A percentile compares a stretch with the other conserved stretches of the same genome.
Conservation (phyloP, 2,329 filamentous ascomycete species). For the Aspergillus quadrilineatus region DNA sequence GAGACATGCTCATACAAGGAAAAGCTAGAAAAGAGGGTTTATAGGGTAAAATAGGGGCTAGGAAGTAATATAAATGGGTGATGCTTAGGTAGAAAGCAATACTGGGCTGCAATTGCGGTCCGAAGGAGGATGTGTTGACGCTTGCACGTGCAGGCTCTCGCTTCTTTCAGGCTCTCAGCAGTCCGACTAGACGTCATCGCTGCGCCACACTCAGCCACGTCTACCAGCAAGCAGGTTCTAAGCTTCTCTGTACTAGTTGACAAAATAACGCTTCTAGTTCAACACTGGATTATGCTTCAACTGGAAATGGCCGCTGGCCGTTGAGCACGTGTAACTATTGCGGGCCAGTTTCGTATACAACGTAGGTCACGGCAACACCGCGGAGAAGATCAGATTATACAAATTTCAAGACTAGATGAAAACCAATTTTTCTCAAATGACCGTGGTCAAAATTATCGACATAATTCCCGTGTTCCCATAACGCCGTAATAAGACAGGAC, state of each 20-base stretch:
- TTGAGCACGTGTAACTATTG: neutral
- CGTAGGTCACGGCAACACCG: neutral
- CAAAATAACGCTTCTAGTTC: neutral
- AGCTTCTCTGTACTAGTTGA: neutral
- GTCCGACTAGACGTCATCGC: slow-evolving; percentile 36
- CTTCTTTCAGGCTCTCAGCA: slow-evolving; percentile 15
- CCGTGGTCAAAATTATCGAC: slow-evolving; percentile 30
- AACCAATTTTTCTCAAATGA: slow-evolving; percentile 35
- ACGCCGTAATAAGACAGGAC: slow-evolving; percentile 45
- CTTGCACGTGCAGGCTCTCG: slow-evolving; percentile 31
- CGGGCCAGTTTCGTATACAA: neutral
- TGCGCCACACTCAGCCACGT: slow-evolving; percentile 25
- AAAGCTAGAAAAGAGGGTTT: slow-evolving; percentile 3
- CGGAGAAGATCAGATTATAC: slow-evolving; percentile 15
- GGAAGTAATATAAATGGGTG: neutral
- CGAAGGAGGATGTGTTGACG: slow-evolving; percentile 34
- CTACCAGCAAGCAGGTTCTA: neutral
- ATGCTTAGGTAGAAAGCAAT: slow-evolving; percentile 11
- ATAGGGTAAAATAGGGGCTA: neutral
- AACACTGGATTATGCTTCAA: neutral
- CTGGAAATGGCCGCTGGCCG: neutral
- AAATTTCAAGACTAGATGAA: slow-evolving; percentile 28
- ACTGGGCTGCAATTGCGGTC: slow-evolving; percentile 21
- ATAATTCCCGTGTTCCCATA: slow-evolving; percentile 43
- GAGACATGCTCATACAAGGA: slow-evolving; percentile 37